A percentile compares a stretch with the other conserved stretches of the same genome.
Evolutionary conservation across 75 land plant species (phyloP).

Genomic region (Isoetes taiwanensis): DNA sequence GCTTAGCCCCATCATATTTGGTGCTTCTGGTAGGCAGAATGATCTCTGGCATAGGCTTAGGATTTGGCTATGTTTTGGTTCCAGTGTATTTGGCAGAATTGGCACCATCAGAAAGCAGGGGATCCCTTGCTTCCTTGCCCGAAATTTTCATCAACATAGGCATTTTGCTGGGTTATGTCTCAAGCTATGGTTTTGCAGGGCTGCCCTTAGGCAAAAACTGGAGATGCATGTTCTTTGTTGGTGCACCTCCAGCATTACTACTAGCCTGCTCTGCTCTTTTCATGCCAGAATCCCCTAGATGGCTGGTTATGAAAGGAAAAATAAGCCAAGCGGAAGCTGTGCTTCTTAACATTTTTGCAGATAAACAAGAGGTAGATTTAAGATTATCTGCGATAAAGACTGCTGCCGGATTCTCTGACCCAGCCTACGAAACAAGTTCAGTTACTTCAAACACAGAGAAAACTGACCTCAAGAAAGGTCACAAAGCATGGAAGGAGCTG

Average conservation of each 20-base stretch:
- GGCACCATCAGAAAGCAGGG: slow-evolving; percentile 43
- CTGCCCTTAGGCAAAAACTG: slow-evolving; percentile 35
- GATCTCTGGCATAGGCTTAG: slow-evolving; percentile 55
- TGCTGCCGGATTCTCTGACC: neutral
- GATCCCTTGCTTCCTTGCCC: slow-evolving; percentile 49
- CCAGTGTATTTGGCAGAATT: slow-evolving; percentile 67
- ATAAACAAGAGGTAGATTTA: neutral
- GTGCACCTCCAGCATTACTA: slow-evolving; percentile 51
- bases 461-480: slow-evolving; percentile 13
- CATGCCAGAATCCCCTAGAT: slow-evolving; percentile 55
- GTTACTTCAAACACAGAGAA: neutral
- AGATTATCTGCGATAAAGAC: neutral
- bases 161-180: slow-evolving; percentile 56
- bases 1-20: slow-evolving; percentile 28
- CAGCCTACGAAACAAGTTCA: too few relatives aligned
- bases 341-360: slow-evolving; percentile 14
- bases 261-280: slow-evolving; percentile 39
- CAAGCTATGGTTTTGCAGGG: slow-evolving; percentile 42
- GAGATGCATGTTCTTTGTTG: slow-evolving; percentile 68
- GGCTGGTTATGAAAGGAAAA: slow-evolving; percentile 53
- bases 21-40: slow-evolving; percentile 45
- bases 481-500: slow-evolving; percentile 47
- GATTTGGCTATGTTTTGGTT: slow-evolving; percentile 59
- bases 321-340: slow-evolving; percentile 44
- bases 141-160: slow-evolving; percentile 64